These are phyloP conservation scores for Plasmopara viticola DNA, from an alignment of 352 stramenopile species.

Conservation along the genomic window DNA sequence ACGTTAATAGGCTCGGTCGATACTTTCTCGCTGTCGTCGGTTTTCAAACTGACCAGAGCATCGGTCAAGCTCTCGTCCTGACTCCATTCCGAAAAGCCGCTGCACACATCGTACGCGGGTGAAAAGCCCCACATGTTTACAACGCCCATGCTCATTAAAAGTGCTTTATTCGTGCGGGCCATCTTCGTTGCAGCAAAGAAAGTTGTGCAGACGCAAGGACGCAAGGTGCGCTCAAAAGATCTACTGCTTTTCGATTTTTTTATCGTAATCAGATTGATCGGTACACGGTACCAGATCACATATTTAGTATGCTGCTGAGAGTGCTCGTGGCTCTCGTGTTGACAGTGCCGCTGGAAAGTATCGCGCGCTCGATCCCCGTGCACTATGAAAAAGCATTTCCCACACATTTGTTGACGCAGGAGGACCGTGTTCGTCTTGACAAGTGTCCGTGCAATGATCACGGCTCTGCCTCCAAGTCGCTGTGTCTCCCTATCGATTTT, in stretches of 20 bases:
- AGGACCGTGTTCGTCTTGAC: conserved; percentile 28
- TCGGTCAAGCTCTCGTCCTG: neutral
- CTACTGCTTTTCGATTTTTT: conserved; percentile 11
- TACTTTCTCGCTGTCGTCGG: conserved; percentile 4
- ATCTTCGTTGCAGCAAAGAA: conserved; percentile 13
- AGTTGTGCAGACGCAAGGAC: conserved; percentile 12
- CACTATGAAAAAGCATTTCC: conserved; percentile 17
- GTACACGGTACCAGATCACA: conserved; percentile 14
- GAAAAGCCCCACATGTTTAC: conserved; percentile 87
- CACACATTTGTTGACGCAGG: conserved; percentile 20
- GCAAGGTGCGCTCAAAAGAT: conserved; percentile 14
- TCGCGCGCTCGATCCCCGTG: conserved; percentile 8
- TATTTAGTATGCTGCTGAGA: neutral
- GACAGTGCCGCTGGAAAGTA: conserved; percentile 6
- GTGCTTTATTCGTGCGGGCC: conserved; percentile 42
- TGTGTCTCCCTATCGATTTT: conserved; percentile 55
- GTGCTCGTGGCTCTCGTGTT: conserved; percentile 5
- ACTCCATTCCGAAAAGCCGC: conserved; percentile 4
- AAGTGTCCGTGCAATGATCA: conserved; percentile 40
- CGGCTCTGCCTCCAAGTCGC: conserved; percentile 10
- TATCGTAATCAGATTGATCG: conserved; percentile 9
- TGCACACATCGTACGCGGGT: conserved; percentile 60
- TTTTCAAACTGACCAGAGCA: neutral
- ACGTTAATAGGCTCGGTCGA: conserved; percentile 35
- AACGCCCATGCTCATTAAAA: conserved; percentile 75